phyloP scores from a whole-genome alignment of 2,329 filamentous ascomycete species.

The Aspergillus japonicus region DNA sequence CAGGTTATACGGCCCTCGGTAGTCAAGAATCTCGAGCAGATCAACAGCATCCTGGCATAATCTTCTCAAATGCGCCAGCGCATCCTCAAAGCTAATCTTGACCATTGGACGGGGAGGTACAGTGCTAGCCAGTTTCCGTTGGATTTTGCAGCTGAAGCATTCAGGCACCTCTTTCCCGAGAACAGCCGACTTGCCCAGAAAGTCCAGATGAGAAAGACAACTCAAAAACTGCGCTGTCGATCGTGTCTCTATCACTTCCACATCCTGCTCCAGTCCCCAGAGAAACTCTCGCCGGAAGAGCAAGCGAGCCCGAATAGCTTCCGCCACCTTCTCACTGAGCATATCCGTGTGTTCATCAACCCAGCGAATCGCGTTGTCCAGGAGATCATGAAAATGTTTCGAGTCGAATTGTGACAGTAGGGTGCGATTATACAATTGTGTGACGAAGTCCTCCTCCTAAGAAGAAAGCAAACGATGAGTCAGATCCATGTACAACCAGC shows the following conservation, averaged over 20 bases:
- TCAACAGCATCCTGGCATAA: constrained; percentile 72
- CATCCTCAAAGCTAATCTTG: constrained; percentile 68
- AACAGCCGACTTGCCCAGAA: constrained; percentile 59
- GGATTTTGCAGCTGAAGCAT: constrained; percentile 87
- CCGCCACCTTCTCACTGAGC: constrained; percentile 39
- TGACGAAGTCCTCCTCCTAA: constrained; percentile 94
- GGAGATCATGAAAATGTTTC: constrained; percentile 54
- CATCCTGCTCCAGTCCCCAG: constrained; percentile 40
- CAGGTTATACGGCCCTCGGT: constrained; percentile 66
- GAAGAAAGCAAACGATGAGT: neutral
- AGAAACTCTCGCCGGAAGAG: constrained; percentile 59
- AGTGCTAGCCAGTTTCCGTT: constrained; percentile 87
- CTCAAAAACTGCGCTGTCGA: constrained; percentile 29
- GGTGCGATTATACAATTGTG: constrained; percentile 80
- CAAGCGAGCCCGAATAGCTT: constrained; percentile 65
- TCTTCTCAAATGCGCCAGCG: constrained; percentile 66
- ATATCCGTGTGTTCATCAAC: constrained; percentile 41
- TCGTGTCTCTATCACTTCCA: constrained; percentile 31
- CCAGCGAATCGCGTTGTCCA: constrained; percentile 57
- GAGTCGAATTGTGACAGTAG: constrained; percentile 66
- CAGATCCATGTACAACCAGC: neutral
- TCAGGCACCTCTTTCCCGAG: constrained; percentile 67
- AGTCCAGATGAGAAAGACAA: constrained; percentile 48
- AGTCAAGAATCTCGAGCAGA: constrained; percentile 65
- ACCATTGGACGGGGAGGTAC: constrained; percentile 91